Percentiles rank a stretch among this genome's conserved stretches.
Evolutionary conservation across 1,284 basidiomycete genomes (phyloP).

Genomic region (Ganoderma meredithae): DNA sequence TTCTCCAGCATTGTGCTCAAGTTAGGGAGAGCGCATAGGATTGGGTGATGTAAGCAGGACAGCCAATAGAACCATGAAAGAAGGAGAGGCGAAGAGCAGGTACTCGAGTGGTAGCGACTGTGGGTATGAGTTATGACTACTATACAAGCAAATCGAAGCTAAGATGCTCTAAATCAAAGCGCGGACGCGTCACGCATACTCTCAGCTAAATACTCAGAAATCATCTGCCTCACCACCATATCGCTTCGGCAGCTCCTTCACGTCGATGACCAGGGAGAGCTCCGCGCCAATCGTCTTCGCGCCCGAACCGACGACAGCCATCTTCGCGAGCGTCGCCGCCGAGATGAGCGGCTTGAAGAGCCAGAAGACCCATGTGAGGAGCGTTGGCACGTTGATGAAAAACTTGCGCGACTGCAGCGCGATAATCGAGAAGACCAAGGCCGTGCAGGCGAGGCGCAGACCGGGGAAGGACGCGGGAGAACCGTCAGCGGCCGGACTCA

Average conservation of each 20-base stretch:
- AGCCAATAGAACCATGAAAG: neutral
- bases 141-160: neutral
- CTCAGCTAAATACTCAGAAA: constrained; percentile 17
- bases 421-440: neutral
- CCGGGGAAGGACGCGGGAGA: constrained; percentile 1
- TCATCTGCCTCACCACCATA: constrained; percentile 65
- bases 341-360: constrained; percentile 79
- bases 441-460: neutral
- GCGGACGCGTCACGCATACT: neutral
- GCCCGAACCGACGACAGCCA: constrained; percentile 77
- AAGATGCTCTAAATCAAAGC: neutral
- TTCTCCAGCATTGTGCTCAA: neutral
- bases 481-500: constrained; percentile 6
- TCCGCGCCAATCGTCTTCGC: constrained; percentile 62
- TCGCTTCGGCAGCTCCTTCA: constrained; percentile 63
- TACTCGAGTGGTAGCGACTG: too few relatives aligned
- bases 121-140: neutral
- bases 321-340: constrained; percentile 75
- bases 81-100: neutral
- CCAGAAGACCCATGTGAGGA: constrained; percentile 84
- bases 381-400: constrained; percentile 79
- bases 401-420: constrained; percentile 69
- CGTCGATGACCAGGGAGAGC: constrained; percentile 60
- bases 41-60: neutral
- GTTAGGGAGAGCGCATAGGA: neutral